Evolutionary conservation across 352 stramenopile species (phyloP).

Genomic region (Thalassiosira ordinaria): DNA sequence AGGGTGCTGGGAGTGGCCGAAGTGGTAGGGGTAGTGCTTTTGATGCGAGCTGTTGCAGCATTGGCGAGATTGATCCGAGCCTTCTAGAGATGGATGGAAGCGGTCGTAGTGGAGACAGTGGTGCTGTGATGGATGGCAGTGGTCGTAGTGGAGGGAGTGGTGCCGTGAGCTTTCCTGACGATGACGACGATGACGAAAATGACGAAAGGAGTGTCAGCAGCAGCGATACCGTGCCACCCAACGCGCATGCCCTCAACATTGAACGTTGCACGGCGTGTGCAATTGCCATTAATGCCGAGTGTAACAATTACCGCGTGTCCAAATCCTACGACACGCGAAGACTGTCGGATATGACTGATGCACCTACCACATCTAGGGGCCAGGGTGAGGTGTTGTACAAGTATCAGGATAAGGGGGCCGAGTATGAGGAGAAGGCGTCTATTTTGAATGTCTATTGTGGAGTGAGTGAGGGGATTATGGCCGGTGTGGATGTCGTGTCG

Average conservation of each 20-base stretch:
- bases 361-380: not conserved
- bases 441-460: slow-evolving; percentile 54
- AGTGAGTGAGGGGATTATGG: slow-evolving; percentile 48
- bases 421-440: slow-evolving; percentile 38
- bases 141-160: no score
- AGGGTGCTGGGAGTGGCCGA: no score
- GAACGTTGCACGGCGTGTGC: slow-evolving; percentile 45
- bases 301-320: slow-evolving; percentile 41
- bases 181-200: no score
- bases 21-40: not conserved
- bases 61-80: no score
- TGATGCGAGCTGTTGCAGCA: not conserved
- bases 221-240: not conserved
- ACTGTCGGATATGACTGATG: not conserved
- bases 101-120: no score
- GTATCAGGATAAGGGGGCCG: slow-evolving; percentile 32
- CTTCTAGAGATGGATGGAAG: no score
- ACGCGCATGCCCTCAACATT: slow-evolving; percentile 25
- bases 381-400: slow-evolving; percentile 33
- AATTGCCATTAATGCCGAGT: slow-evolving; percentile 41
- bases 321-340: slow-evolving; percentile 31
- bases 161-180: no score
- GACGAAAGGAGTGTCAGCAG: no score
- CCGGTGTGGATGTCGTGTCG: slow-evolving; percentile 39
- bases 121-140: no score